Evolutionary conservation across 164 flowering plant species (phyloP), one percentile per base, ranked within the genome.

Genomic region (Aristolochia contorta): DNA sequence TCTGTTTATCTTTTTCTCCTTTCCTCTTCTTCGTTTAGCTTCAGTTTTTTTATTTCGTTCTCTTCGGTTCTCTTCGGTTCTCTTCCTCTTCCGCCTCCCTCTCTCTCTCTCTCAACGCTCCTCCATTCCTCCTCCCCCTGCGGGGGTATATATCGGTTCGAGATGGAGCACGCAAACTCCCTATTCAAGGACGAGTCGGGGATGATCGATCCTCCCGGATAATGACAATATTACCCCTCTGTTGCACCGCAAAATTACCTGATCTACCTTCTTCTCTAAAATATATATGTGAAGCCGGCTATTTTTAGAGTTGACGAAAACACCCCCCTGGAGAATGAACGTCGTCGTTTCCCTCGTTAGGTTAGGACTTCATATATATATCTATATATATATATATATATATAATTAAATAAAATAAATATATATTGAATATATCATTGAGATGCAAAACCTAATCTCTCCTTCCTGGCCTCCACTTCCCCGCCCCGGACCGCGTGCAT

Each of bases 151-250:
- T 12, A 25, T 21, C 37, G 37, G 54, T 47, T 59, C 20, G 62
- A 59, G 47, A 27, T 27, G 14, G 54, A 47, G 62, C 62, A 59
- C 62, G 62, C 62, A 59, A 27, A 59, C 54, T 59, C 41, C 37
- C 45, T 41, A 20, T 8, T 37, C 43, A 37, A 37, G 43, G 43
- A 57, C 53, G 62, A 59, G 16, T 15, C 47, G 46, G 47, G 15
- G 43, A 1, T 37, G 43, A 12, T 58, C 30, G 43, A 12, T 58
- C 30, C 27, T 20, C 13, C 46, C 14, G 5, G 0, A n/a, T 19
- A n/a, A 10, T 9, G 23, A 58, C 61, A 12, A 21, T 0, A 1
- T 21, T 58, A 15, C 2, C 61, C 61, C 50, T 45, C 14, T 2
- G 1, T 4, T 19, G 16, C 14, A 0, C 1, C 23, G 7, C 9